Percentiles rank a stretch among this genome's conserved stretches.
phyloP scores from a whole-genome alignment of 495 filamentous ascomycete species.

The Amniculicola lignicola region DNA sequence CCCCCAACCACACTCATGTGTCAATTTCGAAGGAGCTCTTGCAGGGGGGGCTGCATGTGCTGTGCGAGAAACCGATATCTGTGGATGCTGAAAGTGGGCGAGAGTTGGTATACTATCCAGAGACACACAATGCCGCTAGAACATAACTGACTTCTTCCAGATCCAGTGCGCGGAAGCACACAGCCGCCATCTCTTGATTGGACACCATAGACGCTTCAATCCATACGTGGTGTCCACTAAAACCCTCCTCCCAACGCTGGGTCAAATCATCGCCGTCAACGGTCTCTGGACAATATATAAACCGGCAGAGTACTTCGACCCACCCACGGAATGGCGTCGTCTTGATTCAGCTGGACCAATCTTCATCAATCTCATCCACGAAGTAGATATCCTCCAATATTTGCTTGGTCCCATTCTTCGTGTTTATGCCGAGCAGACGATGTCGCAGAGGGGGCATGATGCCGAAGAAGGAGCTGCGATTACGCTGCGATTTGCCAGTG shows the following conservation, averaged over 20 bases:
- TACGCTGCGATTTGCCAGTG: constrained; percentile 54
- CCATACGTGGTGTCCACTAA: constrained; percentile 54
- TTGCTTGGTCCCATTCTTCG: constrained; percentile 54
- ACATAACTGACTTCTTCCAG: constrained; percentile 22
- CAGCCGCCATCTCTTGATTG: constrained; percentile 53
- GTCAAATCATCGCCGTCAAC: constrained; percentile 51
- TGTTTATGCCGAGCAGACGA: constrained; percentile 51
- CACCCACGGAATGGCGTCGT: constrained; percentile 50
- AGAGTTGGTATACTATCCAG: constrained; percentile 36
- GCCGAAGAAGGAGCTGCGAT: constrained; percentile 59
- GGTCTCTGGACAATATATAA: constrained; percentile 57
- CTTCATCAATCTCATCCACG: constrained; percentile 60
- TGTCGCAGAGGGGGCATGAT: constrained; percentile 46
- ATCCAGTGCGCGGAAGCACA: constrained; percentile 12
- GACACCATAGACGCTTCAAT: constrained; percentile 62
- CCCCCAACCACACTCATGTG: constrained; percentile 59
- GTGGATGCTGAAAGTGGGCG: constrained; percentile 46
- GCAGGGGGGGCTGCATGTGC: constrained; percentile 49
- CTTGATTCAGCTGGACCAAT: constrained; percentile 50
- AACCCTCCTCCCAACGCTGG: constrained; percentile 46
- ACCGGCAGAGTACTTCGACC: constrained; percentile 51
- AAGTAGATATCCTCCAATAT: constrained; percentile 58
- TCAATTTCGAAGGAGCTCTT: constrained; percentile 51
- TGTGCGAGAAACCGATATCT: constrained; percentile 59
- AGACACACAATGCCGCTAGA: background rate